A percentile compares a stretch with the other conserved stretches of the same genome.
phyloP scores from a whole-genome alignment of 805 yeast species.

The Candida boleticola region DNA sequence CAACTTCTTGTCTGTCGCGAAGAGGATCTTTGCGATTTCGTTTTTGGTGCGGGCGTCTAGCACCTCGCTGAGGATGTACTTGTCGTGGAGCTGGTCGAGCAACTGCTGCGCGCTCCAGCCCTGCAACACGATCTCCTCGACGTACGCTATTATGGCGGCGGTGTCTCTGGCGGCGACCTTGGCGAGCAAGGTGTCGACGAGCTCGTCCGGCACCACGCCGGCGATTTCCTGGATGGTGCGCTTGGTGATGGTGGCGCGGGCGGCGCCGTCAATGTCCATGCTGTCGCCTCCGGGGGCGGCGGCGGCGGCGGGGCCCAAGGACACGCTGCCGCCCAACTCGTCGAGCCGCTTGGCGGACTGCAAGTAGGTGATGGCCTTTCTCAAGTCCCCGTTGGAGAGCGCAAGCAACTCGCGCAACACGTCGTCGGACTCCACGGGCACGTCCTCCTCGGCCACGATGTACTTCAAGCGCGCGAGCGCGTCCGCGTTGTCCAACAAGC shows the following conservation, averaged over 20 bases:
- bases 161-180: slow-evolving; percentile 27
- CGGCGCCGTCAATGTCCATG: slow-evolving; percentile 21
- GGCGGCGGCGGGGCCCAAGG: slow-evolving; percentile 36
- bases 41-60: slow-evolving; percentile 58
- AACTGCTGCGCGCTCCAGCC: slow-evolving; percentile 84
- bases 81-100: slow-evolving; percentile 68
- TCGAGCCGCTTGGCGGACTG: slow-evolving; percentile 74
- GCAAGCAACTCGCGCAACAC: slow-evolving; percentile 61
- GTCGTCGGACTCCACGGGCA: slow-evolving; percentile 21
- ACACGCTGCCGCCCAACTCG: slow-evolving; percentile 17
- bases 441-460: slow-evolving; percentile 48
- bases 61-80: slow-evolving; percentile 53
- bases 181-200: slow-evolving; percentile 41
- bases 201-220: slow-evolving; percentile 61
- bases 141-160: slow-evolving; percentile 33
- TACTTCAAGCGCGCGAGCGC: slow-evolving; percentile 67
- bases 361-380: slow-evolving; percentile 86
- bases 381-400: slow-evolving; percentile 86
- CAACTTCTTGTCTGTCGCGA: slow-evolving; percentile 71
- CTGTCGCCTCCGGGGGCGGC: slow-evolving; percentile 13
- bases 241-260: slow-evolving; percentile 39
- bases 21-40: slow-evolving; percentile 58
- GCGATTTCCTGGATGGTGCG: slow-evolving; percentile 65
- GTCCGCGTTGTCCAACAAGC: slow-evolving; percentile 65
- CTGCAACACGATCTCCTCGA: slow-evolving; percentile 52